phyloP scores from a whole-genome alignment of 768 basidiomycete genomes.

The Termitomyces bulborhizus region DNA sequence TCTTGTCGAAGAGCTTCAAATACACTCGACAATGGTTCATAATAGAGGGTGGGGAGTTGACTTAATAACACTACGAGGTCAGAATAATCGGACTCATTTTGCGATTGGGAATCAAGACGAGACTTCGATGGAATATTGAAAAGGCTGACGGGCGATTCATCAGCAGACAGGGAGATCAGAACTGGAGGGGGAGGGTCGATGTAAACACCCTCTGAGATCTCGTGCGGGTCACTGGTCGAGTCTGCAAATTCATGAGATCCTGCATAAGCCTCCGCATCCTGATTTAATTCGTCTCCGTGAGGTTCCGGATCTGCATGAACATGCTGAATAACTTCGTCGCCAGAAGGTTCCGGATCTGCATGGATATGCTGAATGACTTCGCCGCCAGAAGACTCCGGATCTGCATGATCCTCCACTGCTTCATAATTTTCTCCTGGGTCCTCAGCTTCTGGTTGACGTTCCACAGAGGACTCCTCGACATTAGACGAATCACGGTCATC shows the following conservation, averaged over 20 bases:
- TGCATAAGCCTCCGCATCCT: not conserved
- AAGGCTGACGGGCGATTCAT: constrained; percentile 36
- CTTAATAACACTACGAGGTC: constrained; percentile 47
- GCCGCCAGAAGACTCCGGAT: not conserved
- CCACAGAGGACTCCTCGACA: not conserved
- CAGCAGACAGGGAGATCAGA: constrained; percentile 38
- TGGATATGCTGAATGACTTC: not conserved
- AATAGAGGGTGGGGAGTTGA: constrained; percentile 65
- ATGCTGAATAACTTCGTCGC: not conserved
- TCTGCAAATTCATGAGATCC: not conserved
- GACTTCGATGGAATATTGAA: constrained; percentile 47
- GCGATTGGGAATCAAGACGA: constrained; percentile 19
- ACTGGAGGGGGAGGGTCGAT: constrained; percentile 74
- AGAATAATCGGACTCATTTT: constrained; percentile 14
- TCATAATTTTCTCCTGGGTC: not conserved
- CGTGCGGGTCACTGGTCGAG: constrained; percentile 41
- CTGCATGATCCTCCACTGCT: not conserved
- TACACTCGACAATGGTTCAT: constrained; percentile 63
- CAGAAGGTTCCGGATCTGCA: not conserved
- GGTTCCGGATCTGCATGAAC: not conserved
- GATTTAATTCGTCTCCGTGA: not conserved
- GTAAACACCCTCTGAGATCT: constrained; percentile 62
- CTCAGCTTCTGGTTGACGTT: not conserved
- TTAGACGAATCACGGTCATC: not conserved
- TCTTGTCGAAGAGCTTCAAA: constrained; percentile 72